Base-by-base conservation (phyloP, 2,329 filamentous ascomycete genomes). In the Fusarium sulawesiense region DNA sequence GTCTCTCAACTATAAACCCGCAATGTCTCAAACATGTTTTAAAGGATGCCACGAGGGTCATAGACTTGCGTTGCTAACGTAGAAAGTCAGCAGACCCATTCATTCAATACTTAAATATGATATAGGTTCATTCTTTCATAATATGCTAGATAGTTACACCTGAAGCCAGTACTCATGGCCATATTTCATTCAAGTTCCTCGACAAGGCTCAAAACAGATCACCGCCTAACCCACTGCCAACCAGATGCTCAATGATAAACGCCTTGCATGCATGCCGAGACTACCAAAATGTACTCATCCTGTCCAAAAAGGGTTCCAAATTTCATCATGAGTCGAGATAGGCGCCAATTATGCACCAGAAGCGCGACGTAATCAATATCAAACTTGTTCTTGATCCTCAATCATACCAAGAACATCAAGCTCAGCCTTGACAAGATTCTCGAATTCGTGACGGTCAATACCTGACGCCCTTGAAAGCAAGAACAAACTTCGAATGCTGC, bases 401-500 rank as follows among this genome's bases (percentile, higher is more conserved):
- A 93, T 84, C 81, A 94, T 82, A 25, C 84, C 84, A 71, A 95
- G 79, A 69, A 91, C 84, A 60, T 93, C 90, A 61, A 95, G 80
- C 80, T 95, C 93, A 23, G 87, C 89, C 78, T 85, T 86, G 14
- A 95, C 87, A 64, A 94, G 84, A 54, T 87, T 83, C 78, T 92
- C 90, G 79, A 95, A 96, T 77, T 95, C 92, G 34, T 88, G 87
- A 46, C 89, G 83, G 53, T 92, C 88, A 71, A 96, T 94, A 1
- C 92, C 92, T 23, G 89, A 89, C 3, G 89, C 86, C 44, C 86
- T 87, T 25, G 92, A 90, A 66, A 96, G 80, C 70, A 91, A 81
- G 78, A 89, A 95, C 70, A 96, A 79, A 78, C 91, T 94, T 83
- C 93, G 91, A 59, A 96, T 87, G 75, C 90, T 92, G 11, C 91